Evolutionary conservation across 768 basidiomycete species (phyloP).

Genomic region (Agrocybe pediades): DNA sequence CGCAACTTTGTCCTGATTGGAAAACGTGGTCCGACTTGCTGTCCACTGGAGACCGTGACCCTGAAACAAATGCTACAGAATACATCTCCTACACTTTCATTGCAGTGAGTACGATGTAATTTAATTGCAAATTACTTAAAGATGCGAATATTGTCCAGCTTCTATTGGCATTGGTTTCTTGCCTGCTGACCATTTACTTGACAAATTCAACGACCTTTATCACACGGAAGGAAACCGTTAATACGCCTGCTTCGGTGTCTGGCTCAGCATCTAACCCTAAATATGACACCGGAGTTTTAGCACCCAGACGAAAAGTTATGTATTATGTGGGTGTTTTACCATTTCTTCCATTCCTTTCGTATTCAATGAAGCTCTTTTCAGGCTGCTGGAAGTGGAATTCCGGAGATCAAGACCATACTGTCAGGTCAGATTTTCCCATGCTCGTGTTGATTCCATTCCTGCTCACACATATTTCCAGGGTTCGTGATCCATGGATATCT

Average conservation of each 20-base stretch:
- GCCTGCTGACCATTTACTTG: constrained; percentile 80
- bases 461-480: constrained; percentile 42
- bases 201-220: constrained; percentile 88
- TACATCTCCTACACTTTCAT: constrained; percentile 71
- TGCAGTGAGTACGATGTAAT: constrained; percentile 61
- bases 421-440: constrained; percentile 53
- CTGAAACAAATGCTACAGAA: constrained; percentile 52
- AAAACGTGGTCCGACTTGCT: constrained; percentile 71
- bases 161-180: constrained; percentile 68
- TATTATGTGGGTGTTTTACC: constrained; percentile 70
- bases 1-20: constrained; percentile 68
- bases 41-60: constrained; percentile 28
- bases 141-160: constrained; percentile 45
- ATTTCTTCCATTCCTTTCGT: constrained; percentile 4
- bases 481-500: constrained; percentile 98
- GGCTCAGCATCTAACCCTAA: constrained; percentile 47
- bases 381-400: constrained; percentile 96
- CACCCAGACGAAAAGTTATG: constrained; percentile 64
- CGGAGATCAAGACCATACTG: constrained; percentile 94
- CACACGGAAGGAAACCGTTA: constrained; percentile 89
- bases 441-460: background rate
- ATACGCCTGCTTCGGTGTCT: constrained; percentile 19
- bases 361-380: constrained; percentile 28
- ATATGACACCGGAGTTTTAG: constrained; percentile 23
- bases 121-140: background rate